Conservation (phyloP, 2,329 filamentous ascomycete species). For the Diaporthe citrichinensis region DNA sequence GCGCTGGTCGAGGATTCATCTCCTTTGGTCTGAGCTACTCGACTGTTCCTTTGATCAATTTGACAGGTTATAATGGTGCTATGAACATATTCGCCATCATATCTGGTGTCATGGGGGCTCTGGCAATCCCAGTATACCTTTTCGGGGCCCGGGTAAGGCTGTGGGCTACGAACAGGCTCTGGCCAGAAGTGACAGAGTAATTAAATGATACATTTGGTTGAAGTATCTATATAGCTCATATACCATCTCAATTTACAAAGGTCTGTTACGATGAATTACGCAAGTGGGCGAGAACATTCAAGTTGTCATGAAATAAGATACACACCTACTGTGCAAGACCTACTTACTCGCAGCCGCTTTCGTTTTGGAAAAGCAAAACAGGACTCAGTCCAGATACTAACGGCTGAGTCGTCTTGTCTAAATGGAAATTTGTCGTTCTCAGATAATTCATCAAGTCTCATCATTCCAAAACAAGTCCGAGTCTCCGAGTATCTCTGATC, state of each 20-base stretch:
- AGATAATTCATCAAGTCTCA: too few relatives aligned
- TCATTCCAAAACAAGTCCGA: too few relatives aligned
- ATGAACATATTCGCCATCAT: constrained; percentile 9
- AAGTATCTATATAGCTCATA: background rate
- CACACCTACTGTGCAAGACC: too few relatives aligned
- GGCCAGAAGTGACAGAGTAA: background rate
- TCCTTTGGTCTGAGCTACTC: background rate
- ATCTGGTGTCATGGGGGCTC: background rate
- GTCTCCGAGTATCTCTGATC: too few relatives aligned
- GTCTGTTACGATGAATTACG: background rate
- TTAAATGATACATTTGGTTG: background rate
- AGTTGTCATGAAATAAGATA: too few relatives aligned
- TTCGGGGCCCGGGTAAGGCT: background rate
- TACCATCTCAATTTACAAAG: background rate
- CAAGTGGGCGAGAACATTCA: background rate
- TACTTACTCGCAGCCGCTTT: background rate
- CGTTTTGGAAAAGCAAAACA: background rate
- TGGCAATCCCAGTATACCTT: background rate
- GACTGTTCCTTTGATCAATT: background rate
- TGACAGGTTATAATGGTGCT: background rate
- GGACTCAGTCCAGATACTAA: background rate
- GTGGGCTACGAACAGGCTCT: background rate
- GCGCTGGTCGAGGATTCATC: background rate
- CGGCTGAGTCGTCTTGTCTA: background rate
- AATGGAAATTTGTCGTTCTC: too few relatives aligned